Evolutionary conservation across 495 filamentous ascomycete species (phyloP).

Genomic region (Emericellopsis terricola): DNA sequence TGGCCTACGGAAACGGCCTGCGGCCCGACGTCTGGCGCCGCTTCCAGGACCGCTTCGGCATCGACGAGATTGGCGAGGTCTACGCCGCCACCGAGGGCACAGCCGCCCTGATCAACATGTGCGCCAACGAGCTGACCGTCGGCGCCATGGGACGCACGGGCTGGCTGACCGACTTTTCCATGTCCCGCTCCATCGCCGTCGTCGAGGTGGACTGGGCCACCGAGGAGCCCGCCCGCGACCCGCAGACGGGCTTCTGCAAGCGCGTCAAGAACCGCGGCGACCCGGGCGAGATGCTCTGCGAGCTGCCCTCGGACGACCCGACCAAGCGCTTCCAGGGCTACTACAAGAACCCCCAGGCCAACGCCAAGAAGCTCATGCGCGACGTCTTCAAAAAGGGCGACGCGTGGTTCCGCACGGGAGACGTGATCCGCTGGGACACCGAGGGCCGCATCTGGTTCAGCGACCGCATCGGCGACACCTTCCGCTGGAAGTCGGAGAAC

Average conservation of each 20-base stretch:
- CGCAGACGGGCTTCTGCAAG: slow-evolving; percentile 55
- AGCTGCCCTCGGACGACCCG: slow-evolving; percentile 48
- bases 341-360: slow-evolving; percentile 58
- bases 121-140: slow-evolving; percentile 52
- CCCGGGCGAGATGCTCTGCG: slow-evolving; percentile 65
- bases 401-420: slow-evolving; percentile 73
- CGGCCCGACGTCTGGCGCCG: slow-evolving; percentile 81
- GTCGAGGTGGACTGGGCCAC: slow-evolving; percentile 58
- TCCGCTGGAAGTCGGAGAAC: slow-evolving; percentile 91
- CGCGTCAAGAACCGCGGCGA: slow-evolving; percentile 34
- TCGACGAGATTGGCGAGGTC: slow-evolving; percentile 70
- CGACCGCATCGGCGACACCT: slow-evolving; percentile 88
- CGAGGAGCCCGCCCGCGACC: slow-evolving; percentile 51
- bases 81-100: slow-evolving; percentile 78
- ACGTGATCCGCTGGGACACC: slow-evolving; percentile 51
- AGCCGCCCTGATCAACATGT: slow-evolving; percentile 54
- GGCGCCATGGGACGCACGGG: slow-evolving; percentile 78
- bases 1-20: slow-evolving; percentile 86
- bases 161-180: slow-evolving; percentile 32
- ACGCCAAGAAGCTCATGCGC: slow-evolving; percentile 58
- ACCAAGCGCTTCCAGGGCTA: slow-evolving; percentile 66
- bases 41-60: slow-evolving; percentile 76
- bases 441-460: slow-evolving; percentile 71
- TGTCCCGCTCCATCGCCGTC: slow-evolving; percentile 33
- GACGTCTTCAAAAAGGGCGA: slow-evolving; percentile 70